phyloP scores from a whole-genome alignment of 306 rosid genomes.

The Cicer cuneatum region DNA sequence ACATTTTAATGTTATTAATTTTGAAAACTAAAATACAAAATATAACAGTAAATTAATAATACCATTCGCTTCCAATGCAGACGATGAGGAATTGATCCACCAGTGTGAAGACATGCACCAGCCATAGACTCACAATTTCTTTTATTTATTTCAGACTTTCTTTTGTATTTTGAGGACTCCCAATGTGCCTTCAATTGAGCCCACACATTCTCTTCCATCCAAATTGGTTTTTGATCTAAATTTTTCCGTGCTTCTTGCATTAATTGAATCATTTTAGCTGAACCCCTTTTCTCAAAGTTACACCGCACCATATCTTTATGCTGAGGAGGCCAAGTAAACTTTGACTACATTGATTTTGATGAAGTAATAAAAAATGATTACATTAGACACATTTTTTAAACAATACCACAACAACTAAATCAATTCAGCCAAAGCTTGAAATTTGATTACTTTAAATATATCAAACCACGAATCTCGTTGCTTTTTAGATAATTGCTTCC shows the following conservation, averaged over 20 bases:
- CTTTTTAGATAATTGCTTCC: constrained; percentile 28
- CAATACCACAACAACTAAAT: not conserved
- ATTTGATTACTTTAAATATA: constrained; percentile 30
- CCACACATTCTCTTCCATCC: constrained; percentile 34
- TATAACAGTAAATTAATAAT: not conserved
- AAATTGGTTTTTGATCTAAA: constrained; percentile 29
- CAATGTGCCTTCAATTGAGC: constrained; percentile 16
- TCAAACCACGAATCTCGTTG: constrained; percentile 32
- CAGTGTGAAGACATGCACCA: constrained; percentile 35
- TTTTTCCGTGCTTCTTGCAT: constrained; percentile 39
- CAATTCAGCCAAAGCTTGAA: not conserved
- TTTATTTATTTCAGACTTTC: constrained; percentile 3
- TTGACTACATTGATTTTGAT: constrained; percentile 6
- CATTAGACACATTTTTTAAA: not conserved
- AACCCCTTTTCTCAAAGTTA: constrained; percentile 41
- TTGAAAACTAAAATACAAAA: not conserved
- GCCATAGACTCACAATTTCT: constrained; percentile 23
- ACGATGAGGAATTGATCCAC: constrained; percentile 41
- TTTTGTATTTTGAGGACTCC: constrained; percentile 19
- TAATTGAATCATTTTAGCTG: constrained; percentile 37
- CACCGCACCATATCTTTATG: constrained; percentile 18
- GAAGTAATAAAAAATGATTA: not conserved
- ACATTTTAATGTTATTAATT: not conserved
- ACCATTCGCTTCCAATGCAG: constrained; percentile 42
- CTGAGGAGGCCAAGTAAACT: constrained; percentile 36